These are phyloP conservation scores for Capsicum baccatum DNA, from an alignment of 257 asterid genomes.

Conservation along the genomic window DNA sequence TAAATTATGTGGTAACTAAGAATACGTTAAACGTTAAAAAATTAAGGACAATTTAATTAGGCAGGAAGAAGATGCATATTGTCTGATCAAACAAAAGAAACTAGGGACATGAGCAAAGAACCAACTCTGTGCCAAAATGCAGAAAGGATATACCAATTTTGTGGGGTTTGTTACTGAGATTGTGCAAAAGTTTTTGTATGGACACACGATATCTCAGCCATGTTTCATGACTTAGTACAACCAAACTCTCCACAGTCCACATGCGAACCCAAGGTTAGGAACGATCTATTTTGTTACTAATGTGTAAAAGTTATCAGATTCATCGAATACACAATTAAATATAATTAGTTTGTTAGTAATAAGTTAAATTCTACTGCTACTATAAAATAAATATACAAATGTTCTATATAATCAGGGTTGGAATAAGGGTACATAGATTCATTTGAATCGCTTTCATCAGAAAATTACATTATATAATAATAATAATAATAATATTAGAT, in stretches of 20 bases:
- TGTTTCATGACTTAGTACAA: background rate
- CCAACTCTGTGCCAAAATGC: background rate
- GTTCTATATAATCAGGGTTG: no score
- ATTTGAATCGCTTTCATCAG: no score
- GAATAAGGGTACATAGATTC: no score
- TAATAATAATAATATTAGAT: no score
- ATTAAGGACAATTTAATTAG: background rate
- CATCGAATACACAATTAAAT: background rate
- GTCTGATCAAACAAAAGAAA: conserved; percentile 25
- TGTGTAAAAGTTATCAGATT: background rate
- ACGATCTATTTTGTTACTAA: background rate
- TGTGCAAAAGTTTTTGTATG: background rate
- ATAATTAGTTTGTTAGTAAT: background rate
- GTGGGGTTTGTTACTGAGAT: background rate
- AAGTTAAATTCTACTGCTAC: background rate
- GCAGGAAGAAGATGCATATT: background rate
- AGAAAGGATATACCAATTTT: background rate
- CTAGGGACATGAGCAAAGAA: background rate
- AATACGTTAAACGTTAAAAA: background rate
- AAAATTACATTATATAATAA: no score
- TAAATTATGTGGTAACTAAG: background rate
- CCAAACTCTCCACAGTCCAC: background rate
- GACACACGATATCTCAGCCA: background rate
- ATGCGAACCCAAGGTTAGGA: background rate
- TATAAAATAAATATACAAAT: no score